These are phyloP conservation scores for Bipolaris bicolor DNA, from an alignment of 2,329 filamentous ascomycete species.

Conservation along the genomic window DNA sequence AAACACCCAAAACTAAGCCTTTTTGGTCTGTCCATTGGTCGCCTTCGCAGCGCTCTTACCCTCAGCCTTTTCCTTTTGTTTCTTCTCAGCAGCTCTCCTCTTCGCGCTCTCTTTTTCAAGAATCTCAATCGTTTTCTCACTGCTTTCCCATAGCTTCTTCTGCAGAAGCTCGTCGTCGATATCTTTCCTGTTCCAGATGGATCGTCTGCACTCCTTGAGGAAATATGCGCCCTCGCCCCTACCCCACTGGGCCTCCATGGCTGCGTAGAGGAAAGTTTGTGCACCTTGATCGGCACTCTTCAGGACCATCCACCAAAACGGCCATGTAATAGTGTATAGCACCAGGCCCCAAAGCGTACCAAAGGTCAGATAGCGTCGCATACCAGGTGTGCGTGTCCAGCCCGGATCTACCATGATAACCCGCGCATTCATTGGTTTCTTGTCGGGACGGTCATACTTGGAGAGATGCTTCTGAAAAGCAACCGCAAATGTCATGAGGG, in stretches of 20 bases:
- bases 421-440: conserved; percentile 78
- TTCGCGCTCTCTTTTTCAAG: conserved; percentile 80
- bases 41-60: conserved; percentile 28
- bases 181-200: conserved; percentile 74
- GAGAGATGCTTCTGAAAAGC: conserved; percentile 93
- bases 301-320: conserved; percentile 83
- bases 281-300: conserved; percentile 85
- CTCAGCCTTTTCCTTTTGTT: conserved; percentile 49
- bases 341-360: conserved; percentile 82
- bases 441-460: conserved; percentile 81
- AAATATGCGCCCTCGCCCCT: conserved; percentile 71
- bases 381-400: conserved; percentile 82
- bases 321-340: conserved; percentile 78
- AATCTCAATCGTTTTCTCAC: conserved; percentile 77
- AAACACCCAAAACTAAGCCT: conserved; percentile 13
- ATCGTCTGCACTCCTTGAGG: conserved; percentile 86
- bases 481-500: conserved; percentile 85
- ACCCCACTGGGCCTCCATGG: conserved; percentile 77
- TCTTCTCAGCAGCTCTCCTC: conserved; percentile 64
- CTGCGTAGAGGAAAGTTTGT: conserved; percentile 83
- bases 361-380: conserved; percentile 82
- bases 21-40: conserved; percentile 28
- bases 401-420: conserved; percentile 91
- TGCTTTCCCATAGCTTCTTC: conserved; percentile 88
- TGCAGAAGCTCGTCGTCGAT: conserved; percentile 78